Conservation (phyloP, 176 grass and related monocot species). For the Aegilops umbellulata region DNA sequence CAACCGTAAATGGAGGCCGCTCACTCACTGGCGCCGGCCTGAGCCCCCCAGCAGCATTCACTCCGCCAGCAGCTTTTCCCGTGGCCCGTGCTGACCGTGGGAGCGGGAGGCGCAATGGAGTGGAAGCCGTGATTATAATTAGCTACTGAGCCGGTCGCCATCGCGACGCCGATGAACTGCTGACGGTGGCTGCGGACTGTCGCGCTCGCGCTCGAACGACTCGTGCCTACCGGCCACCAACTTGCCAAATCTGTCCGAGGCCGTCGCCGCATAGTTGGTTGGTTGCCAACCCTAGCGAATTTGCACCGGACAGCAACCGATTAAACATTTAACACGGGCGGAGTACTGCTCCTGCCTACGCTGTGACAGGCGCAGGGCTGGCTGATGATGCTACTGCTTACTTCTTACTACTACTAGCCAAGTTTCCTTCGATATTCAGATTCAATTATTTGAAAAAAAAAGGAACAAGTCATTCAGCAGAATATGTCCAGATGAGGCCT, state of each 20-base stretch:
- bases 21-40: background rate
- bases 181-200: background rate
- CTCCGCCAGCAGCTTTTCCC: conserved; percentile 4
- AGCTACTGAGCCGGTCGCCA: background rate
- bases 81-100: background rate
- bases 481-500: background rate
- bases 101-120: background rate
- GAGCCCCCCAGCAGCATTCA: conserved; percentile 17
- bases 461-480: background rate
- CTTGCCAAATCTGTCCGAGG: background rate
- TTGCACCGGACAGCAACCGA: background rate
- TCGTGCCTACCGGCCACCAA: background rate
- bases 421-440: background rate
- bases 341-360: background rate
- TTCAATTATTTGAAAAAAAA: background rate
- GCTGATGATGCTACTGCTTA: background rate
- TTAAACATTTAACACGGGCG: background rate
- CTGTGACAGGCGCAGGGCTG: background rate
- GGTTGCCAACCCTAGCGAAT: background rate
- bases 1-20: conserved; percentile 4
- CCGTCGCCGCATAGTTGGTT: background rate
- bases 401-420: no score
- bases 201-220: background rate
- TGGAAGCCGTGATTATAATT: background rate
- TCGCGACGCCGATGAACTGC: background rate